Conservation (phyloP, 2,329 filamentous ascomycete genomes). For the Hortaea werneckii region DNA sequence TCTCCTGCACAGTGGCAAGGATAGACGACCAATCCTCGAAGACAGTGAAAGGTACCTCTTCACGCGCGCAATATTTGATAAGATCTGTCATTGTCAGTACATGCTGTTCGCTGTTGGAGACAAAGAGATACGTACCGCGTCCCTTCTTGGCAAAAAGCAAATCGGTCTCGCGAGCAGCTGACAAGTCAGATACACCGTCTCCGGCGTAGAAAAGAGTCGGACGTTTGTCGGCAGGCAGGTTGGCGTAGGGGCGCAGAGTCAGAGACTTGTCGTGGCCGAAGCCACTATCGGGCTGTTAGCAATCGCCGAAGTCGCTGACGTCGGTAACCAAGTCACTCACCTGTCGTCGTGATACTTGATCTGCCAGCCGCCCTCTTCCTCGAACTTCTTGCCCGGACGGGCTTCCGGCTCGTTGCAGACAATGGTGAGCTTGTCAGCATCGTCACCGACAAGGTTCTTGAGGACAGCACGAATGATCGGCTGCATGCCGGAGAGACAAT, state of each 20-base stretch:
- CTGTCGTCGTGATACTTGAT: slow-evolving; percentile 83
- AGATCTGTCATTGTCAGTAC: slow-evolving; percentile 49
- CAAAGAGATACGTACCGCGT: slow-evolving; percentile 47
- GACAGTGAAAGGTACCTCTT: slow-evolving; percentile 76
- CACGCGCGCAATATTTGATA: slow-evolving; percentile 72
- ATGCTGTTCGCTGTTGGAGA: neutral
- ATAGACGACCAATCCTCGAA: slow-evolving; percentile 81
- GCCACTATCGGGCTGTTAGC: slow-evolving; percentile 38
- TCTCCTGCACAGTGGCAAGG: slow-evolving; percentile 62
- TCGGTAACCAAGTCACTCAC: slow-evolving; percentile 29
- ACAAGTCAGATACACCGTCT: slow-evolving; percentile 86
- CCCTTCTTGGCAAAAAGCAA: slow-evolving; percentile 88
- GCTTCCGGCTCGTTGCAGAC: slow-evolving; percentile 73
- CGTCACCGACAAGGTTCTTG: slow-evolving; percentile 68
- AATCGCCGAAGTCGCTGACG: neutral
- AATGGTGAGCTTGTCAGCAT: slow-evolving; percentile 71
- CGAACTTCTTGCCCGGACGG: slow-evolving; percentile 60
- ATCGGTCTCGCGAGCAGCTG: slow-evolving; percentile 85
- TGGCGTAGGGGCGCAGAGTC: slow-evolving; percentile 78
- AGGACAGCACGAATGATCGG: slow-evolving; percentile 82
- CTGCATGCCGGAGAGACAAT: slow-evolving; percentile 85
- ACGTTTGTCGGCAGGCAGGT: slow-evolving; percentile 55
- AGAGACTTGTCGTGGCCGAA: slow-evolving; percentile 97
- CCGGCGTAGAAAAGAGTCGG: slow-evolving; percentile 90
- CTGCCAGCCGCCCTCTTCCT: slow-evolving; percentile 74